Evolutionary conservation across 495 filamentous ascomycete species (phyloP), one percentile per base, ranked within the genome.

Genomic region (Parathielavia hyrcaniae): DNA sequence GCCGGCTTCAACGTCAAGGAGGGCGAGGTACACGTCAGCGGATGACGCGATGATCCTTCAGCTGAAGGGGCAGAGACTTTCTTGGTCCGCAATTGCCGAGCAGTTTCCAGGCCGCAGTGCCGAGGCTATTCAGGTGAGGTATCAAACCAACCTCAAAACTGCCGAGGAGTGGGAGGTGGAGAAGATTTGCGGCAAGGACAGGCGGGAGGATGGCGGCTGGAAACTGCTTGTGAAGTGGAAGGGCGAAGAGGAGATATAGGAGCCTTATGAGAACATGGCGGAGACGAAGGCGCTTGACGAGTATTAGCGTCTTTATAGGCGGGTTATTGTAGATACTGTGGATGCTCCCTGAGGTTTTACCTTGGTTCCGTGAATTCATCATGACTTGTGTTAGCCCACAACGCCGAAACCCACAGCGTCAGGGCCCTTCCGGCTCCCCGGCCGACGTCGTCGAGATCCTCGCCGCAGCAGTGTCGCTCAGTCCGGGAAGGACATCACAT

Each of bases 181-280:
- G 36, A 9, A 9, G 36, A 39, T 39, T 39, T 12, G 36, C 10
- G 36, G 36, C 36, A 14, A 20, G 1, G 47, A 48, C 32, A 47
- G 14, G 56, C 56, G 20, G 56, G 40, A 59, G 5, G 56, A 40
- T 40, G 40, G 50, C 23, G 34, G 39, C 38, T 11, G 40, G 35
- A 49, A 59, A 36, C 34, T 59, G 23, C 50, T 53, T 59, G 50
- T 56, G 41, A 56, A 48, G 49, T 53, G 57, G 57, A 48, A 59
- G 48, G 48, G 49, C 36, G 50, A 49, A 50, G 26, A 30, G 26
- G 26, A 30, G 26, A 30, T 6, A 30, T 30, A 6, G 40, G 40
- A 43, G 40, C 10, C 40, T 43, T 43, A n/a, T 17, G 10, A 43
- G 40, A 43, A 43, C 32, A 1, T 48, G 43, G 26, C 41, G 53